Percentiles rank a stretch among this genome's conserved stretches.
phyloP scores from a whole-genome alignment of 2,329 filamentous ascomycete species.

The Akanthomyces uredinophilus region DNA sequence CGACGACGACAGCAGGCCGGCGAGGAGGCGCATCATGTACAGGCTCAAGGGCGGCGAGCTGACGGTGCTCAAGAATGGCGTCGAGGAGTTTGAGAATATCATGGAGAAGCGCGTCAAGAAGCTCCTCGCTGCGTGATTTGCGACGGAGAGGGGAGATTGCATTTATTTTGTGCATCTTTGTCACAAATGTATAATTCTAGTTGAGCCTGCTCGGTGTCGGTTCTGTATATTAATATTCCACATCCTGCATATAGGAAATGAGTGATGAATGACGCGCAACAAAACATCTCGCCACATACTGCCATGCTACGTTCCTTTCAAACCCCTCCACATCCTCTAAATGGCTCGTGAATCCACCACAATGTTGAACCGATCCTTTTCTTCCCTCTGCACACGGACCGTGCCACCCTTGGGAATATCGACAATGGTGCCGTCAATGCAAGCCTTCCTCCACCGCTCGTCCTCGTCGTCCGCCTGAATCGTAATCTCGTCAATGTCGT shows the following conservation, averaged over 20 bases:
- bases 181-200: background rate
- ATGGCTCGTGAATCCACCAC: conserved; percentile 32
- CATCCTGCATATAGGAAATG: background rate
- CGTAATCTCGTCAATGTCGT: conserved; percentile 60
- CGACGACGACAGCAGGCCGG: conserved; percentile 31
- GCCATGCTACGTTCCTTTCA: background rate
- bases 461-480: conserved; percentile 65
- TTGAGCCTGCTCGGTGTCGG: background rate
- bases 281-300: background rate
- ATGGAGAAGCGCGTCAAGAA: conserved; percentile 55
- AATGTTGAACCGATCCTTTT: conserved; percentile 38
- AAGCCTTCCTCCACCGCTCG: conserved; percentile 76
- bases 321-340: background rate
- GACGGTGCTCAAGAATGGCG: conserved; percentile 51
- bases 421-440: conserved; percentile 88
- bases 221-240: background rate
- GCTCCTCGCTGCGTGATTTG: conserved; percentile 27
- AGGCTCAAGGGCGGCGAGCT: conserved; percentile 55
- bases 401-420: conserved; percentile 64
- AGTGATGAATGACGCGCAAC: background rate
- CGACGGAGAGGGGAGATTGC: no score
- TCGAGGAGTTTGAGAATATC: conserved; percentile 59
- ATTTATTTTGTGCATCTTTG: no score
- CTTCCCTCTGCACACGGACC: conserved; percentile 56
- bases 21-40: conserved; percentile 52